A percentile compares a stretch with the other conserved stretches of the same genome.
phyloP scores from a whole-genome alignment of 2,329 filamentous ascomycete genomes.

The Nemania sp. region DNA sequence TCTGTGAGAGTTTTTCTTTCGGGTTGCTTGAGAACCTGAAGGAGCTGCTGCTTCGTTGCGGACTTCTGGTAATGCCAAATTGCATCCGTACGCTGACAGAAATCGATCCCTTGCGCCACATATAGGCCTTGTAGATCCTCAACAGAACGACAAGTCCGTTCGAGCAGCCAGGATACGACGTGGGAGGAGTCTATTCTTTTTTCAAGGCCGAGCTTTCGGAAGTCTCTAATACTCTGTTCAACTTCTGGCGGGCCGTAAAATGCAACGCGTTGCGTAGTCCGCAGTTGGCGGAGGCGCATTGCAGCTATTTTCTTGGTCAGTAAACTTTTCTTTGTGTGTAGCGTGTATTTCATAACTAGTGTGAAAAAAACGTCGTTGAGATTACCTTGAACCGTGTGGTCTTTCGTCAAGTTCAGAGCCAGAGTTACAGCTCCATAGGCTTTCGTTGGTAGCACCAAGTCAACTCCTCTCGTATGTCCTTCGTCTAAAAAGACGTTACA shows the following conservation, averaged over 20 bases:
- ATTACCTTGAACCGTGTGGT: slow-evolving; percentile 67
- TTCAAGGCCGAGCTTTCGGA: slow-evolving; percentile 46
- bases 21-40: slow-evolving; percentile 59
- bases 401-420: slow-evolving; percentile 68
- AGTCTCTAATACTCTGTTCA: slow-evolving; percentile 68
- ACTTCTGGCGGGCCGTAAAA: slow-evolving; percentile 72
- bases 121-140: slow-evolving; percentile 71
- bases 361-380: background rate
- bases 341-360: no score
- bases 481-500: slow-evolving; percentile 64
- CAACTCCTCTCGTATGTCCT: slow-evolving; percentile 70
- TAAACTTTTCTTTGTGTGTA: background rate
- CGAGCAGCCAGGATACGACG: slow-evolving; percentile 69
- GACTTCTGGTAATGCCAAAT: slow-evolving; percentile 56
- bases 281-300: slow-evolving; percentile 73
- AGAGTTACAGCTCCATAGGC: slow-evolving; percentile 67
- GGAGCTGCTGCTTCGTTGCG: slow-evolving; percentile 47
- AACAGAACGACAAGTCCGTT: slow-evolving; percentile 71
- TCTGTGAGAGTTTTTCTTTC: slow-evolving; percentile 70
- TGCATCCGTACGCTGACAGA: slow-evolving; percentile 67
- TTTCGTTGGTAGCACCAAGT: slow-evolving; percentile 65
- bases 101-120: slow-evolving; percentile 70
- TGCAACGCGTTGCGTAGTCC: slow-evolving; percentile 64
- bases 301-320: slow-evolving; percentile 60
- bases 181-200: slow-evolving; percentile 59